Conservation (phyloP, 495 filamentous ascomycete species). For the Tetracladium setigerum region DNA sequence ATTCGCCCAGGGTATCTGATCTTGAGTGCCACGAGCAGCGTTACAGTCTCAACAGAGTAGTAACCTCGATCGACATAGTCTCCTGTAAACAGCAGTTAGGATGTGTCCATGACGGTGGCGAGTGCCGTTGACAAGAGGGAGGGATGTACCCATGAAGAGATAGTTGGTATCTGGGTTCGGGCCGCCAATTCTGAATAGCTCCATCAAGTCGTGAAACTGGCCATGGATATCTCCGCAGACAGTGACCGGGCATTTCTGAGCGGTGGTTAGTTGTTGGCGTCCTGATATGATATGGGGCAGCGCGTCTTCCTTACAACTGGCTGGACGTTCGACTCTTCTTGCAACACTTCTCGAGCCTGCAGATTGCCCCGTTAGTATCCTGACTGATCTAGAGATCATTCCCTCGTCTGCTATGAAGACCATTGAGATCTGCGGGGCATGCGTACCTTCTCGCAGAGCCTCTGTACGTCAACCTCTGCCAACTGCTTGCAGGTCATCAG, state of each 20-base stretch:
- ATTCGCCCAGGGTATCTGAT: constrained; percentile 95
- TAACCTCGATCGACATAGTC: constrained; percentile 97
- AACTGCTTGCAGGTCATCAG: constrained; percentile 99
- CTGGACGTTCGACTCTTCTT: constrained; percentile 97
- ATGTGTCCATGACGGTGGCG: background rate
- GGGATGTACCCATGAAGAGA: constrained; percentile 73
- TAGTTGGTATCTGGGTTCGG: constrained; percentile 93
- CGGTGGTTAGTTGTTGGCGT: constrained; percentile 7
- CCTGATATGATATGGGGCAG: background rate
- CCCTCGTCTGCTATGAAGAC: background rate
- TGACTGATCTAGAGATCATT: constrained; percentile 5
- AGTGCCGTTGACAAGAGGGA: background rate
- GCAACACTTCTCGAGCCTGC: constrained; percentile 90
- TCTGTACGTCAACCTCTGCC: constrained; percentile 87
- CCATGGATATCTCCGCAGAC: constrained; percentile 93
- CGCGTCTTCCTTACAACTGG: constrained; percentile 73
- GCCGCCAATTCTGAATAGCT: constrained; percentile 87
- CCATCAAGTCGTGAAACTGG: constrained; percentile 92
- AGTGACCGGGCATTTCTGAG: constrained; percentile 86
- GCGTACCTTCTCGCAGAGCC: constrained; percentile 93
- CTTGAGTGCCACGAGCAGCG: constrained; percentile 87
- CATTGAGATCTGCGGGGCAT: constrained; percentile 12
- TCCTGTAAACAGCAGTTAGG: constrained; percentile 40
- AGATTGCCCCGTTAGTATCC: constrained; percentile 10
- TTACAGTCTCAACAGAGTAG: constrained; percentile 95